Conservation (phyloP, 768 basidiomycete species). For the Lepiota venenata region DNA sequence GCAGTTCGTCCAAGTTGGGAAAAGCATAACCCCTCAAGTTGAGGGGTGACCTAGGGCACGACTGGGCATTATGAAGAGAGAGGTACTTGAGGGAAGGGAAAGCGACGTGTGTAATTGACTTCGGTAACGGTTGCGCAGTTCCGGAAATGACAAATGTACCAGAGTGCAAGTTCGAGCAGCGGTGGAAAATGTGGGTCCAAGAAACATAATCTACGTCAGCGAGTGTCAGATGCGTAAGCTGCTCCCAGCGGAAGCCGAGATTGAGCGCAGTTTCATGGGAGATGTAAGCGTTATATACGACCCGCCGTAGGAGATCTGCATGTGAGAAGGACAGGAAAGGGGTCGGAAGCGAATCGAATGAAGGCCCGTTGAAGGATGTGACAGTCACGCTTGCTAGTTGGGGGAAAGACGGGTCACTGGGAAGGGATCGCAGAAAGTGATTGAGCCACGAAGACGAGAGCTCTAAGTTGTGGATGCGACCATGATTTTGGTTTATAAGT, state of each 20-base stretch:
- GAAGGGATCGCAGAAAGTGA: background rate
- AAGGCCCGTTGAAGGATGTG: background rate
- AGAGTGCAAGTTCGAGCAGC: background rate
- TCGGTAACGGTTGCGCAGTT: background rate
- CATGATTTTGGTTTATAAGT: background rate
- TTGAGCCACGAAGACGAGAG: conserved; percentile 3
- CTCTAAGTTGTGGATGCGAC: background rate
- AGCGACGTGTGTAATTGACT: background rate
- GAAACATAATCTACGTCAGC: conserved; percentile 1
- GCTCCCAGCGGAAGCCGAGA: background rate
- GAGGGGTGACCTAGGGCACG: background rate
- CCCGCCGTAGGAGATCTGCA: background rate
- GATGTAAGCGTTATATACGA: conserved; percentile 2
- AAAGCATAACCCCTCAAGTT: conserved; percentile 1
- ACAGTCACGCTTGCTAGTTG: background rate
- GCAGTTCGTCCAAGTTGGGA: conserved; percentile 1
- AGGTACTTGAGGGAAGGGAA: background rate
- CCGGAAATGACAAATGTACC: conserved; percentile 7
- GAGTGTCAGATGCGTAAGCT: conserved; percentile 8
- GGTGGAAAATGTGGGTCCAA: background rate
- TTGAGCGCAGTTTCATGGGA: background rate
- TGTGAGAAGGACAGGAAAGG: background rate
- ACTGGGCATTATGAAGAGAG: conserved; percentile 2
- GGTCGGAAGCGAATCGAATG: conserved; percentile 2
- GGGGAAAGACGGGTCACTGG: background rate